These are phyloP conservation scores for Kingdonia uniflora DNA, from an alignment of 164 flowering plant genomes.

Conservation along the genomic window DNA sequence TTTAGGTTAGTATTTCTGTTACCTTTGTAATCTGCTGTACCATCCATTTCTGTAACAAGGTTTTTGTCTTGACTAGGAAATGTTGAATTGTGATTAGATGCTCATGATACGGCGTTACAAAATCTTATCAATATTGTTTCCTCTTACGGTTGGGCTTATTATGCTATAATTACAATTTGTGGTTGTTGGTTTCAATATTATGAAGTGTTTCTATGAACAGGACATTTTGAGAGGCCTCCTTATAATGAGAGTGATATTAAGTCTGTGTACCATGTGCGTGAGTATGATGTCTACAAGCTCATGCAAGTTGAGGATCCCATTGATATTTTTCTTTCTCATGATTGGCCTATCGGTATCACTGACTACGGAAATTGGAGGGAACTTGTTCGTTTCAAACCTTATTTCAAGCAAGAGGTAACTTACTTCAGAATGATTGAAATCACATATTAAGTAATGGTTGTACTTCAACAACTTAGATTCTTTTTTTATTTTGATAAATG, in stretches of 20 bases:
- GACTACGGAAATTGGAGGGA: constrained; percentile 58
- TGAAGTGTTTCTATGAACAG: constrained; percentile 40
- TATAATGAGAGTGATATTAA: constrained; percentile 69
- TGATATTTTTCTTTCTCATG: constrained; percentile 94
- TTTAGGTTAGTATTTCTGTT: constrained; percentile 30
- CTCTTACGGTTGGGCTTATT: not conserved
- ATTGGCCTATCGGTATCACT: constrained; percentile 96
- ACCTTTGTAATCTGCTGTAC: too few relatives aligned
- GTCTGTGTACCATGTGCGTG: constrained; percentile 90
- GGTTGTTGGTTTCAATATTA: not conserved
- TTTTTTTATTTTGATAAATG: too few relatives aligned
- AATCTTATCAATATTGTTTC: not conserved
- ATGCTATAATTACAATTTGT: not conserved
- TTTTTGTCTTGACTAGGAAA: too few relatives aligned
- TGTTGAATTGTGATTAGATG: too few relatives aligned
- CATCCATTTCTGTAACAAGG: too few relatives aligned
- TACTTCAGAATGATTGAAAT: not conserved
- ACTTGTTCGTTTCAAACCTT: constrained; percentile 61
- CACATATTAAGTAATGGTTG: too few relatives aligned
- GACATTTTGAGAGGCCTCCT: constrained; percentile 88
- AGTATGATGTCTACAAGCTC: constrained; percentile 86
- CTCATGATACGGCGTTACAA: too few relatives aligned
- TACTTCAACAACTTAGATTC: too few relatives aligned
- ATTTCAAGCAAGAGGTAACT: constrained; percentile 71
- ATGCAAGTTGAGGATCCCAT: constrained; percentile 78